Percentiles rank a stretch among this genome's conserved stretches.
Conservation (phyloP, 2,329 filamentous ascomycete species). For the Pseudopyrenochaeta lycopersici region DNA sequence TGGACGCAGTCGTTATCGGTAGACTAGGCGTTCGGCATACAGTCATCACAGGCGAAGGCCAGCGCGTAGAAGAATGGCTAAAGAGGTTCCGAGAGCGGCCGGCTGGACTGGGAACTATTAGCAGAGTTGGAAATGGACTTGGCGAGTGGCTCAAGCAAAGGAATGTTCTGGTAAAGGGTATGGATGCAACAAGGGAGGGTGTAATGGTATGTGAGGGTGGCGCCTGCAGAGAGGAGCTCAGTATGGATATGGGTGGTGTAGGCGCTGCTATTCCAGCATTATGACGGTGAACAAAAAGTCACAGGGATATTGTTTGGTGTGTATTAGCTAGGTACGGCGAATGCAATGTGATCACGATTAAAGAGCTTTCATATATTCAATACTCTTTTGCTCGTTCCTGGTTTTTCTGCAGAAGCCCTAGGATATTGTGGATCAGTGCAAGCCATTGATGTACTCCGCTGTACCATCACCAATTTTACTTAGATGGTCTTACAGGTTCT, state of each 20-base stretch:
- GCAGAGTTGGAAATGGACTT: conserved; percentile 44
- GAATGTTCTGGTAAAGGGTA: conserved; percentile 56
- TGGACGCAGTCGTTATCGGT: conserved; percentile 77
- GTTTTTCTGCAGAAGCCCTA: no score
- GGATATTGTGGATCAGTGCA: no score
- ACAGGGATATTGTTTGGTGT: not conserved
- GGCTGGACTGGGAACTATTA: conserved; percentile 39
- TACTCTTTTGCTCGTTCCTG: no score
- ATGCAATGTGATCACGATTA: no score
- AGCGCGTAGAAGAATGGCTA: conserved; percentile 52
- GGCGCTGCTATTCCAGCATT: conserved; percentile 24
- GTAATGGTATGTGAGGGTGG: conserved; percentile 51
- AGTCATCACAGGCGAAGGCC: conserved; percentile 62
- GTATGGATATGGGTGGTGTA: conserved; percentile 41
- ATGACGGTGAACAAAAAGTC: not conserved
- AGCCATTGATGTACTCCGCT: no score
- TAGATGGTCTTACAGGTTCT: no score
- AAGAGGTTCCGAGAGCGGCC: conserved; percentile 53
- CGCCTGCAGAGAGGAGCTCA: conserved; percentile 55
- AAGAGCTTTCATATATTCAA: no score
- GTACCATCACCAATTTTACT: no score
- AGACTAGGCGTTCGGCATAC: conserved; percentile 73
- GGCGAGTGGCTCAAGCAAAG: conserved; percentile 61
- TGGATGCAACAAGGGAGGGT: conserved; percentile 50
- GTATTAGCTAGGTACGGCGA: not conserved